Evolutionary conservation across 768 basidiomycete genomes (phyloP).

Genomic region (Leccinum disarticulatum): DNA sequence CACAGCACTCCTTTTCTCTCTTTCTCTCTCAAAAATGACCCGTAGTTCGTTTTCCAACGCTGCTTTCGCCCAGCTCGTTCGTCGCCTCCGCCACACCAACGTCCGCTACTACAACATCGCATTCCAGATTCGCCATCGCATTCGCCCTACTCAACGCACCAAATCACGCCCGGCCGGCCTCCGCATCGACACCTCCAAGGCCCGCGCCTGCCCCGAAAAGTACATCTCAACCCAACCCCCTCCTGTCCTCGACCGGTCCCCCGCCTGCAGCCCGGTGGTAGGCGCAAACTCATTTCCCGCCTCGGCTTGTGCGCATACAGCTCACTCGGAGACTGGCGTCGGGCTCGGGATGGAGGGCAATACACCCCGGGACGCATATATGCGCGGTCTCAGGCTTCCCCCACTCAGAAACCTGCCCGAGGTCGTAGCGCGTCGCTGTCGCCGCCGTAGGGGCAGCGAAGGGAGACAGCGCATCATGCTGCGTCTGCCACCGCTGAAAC

Average conservation of each 20-base stretch:
- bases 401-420: conserved; percentile 9
- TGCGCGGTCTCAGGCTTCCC: conserved; percentile 1
- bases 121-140: conserved; percentile 35
- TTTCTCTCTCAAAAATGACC: conserved; percentile 12
- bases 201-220: conserved; percentile 39
- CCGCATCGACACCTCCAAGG: conserved; percentile 41
- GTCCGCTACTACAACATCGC: conserved; percentile 42
- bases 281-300: not conserved
- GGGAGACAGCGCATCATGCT: conserved; percentile 5
- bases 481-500: conserved; percentile 15
- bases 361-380: conserved; percentile 10
- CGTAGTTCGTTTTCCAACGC: conserved; percentile 31
- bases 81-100: conserved; percentile 46
- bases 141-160: conserved; percentile 45
- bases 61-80: conserved; percentile 38
- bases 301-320: not conserved
- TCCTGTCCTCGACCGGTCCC: conserved; percentile 28
- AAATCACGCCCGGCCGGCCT: conserved; percentile 51
- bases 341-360: too few species aligned
- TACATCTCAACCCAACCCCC: conserved; percentile 33
- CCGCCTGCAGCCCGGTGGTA: conserved; percentile 34
- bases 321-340: not conserved
- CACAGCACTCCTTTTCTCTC: conserved; percentile 11
- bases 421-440: conserved; percentile 1
- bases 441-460: not conserved